These are phyloP conservation scores for Aquanectria penicillioides DNA, from an alignment of 2,329 filamentous ascomycete genomes.

Conservation along the genomic window DNA sequence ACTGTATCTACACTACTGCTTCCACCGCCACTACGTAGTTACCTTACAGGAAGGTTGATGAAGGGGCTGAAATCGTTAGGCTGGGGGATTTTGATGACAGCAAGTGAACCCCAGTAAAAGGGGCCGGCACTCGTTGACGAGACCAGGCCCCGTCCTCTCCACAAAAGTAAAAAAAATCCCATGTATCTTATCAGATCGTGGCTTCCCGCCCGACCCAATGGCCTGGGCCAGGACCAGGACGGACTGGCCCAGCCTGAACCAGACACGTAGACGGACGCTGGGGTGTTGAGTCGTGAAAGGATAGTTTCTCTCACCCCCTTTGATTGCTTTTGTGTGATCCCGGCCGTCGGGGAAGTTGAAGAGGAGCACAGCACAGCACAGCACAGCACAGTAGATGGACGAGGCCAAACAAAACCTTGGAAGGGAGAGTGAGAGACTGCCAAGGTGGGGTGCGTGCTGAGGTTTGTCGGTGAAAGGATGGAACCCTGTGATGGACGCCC, in stretches of 20 bases:
- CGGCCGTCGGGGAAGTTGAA: conserved; percentile 1
- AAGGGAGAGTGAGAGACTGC: too few species aligned
- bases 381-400: neutral
- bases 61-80: conserved; percentile 22
- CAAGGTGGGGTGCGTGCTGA: neutral
- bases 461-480: conserved; percentile 32
- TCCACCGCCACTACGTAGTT: too few species aligned
- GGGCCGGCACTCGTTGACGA: conserved; percentile 24
- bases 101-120: conserved; percentile 17
- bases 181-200: conserved; percentile 44
- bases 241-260: neutral
- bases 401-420: too few species aligned
- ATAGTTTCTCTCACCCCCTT: conserved; percentile 26
- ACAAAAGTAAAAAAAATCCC: conserved; percentile 31
- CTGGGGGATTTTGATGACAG: conserved; percentile 26
- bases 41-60: neutral
- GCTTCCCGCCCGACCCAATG: conserved; percentile 27
- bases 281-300: too few species aligned
- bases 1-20: neutral
- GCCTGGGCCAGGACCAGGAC: conserved; percentile 29
- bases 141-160: conserved; percentile 26
- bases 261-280: conserved; percentile 10
- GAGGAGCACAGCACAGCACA: neutral
- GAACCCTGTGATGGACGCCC: too few species aligned
- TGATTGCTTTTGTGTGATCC: neutral